These are phyloP conservation scores for Fusarium virguliforme DNA, from an alignment of 2,329 filamentous ascomycete genomes.

Conservation along the genomic window DNA sequence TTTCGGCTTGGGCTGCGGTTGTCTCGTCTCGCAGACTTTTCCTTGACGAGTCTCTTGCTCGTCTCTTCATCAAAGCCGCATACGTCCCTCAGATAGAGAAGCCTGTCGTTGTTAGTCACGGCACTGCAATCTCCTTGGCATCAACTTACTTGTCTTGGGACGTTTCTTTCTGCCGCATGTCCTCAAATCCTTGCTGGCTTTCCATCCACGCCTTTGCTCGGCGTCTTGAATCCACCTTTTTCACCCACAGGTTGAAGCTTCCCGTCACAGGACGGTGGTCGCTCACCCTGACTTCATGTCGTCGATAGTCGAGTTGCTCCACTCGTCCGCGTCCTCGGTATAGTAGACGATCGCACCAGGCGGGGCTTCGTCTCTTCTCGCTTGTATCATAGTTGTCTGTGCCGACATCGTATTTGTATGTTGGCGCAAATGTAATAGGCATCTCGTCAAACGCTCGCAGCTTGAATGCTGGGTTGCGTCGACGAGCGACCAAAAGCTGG, in stretches of 20 bases:
- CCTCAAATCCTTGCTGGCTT: slow-evolving; percentile 82
- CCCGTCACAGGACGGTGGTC: slow-evolving; percentile 96
- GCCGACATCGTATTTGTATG: slow-evolving; percentile 98
- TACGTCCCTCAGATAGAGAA: slow-evolving; percentile 66
- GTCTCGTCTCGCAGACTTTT: slow-evolving; percentile 55
- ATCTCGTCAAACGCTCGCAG: slow-evolving; percentile 92
- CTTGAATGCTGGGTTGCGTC: slow-evolving; percentile 91
- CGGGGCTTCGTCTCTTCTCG: slow-evolving; percentile 93
- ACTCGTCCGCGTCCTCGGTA: slow-evolving; percentile 87
- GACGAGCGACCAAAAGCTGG: slow-evolving; percentile 89
- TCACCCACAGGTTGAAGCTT: slow-evolving; percentile 85
- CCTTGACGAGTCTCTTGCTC: slow-evolving; percentile 64
- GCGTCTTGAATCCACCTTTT: slow-evolving; percentile 80
- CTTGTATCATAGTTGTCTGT: slow-evolving; percentile 94
- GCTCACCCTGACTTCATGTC: slow-evolving; percentile 91
- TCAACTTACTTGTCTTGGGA: slow-evolving; percentile 82
- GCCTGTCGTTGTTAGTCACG: slow-evolving; percentile 56
- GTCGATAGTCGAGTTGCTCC: slow-evolving; percentile 87
- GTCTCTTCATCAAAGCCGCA: slow-evolving; percentile 71
- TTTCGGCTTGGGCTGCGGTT: slow-evolving; percentile 50
- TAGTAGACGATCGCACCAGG: slow-evolving; percentile 96
- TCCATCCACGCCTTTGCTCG: slow-evolving; percentile 79
- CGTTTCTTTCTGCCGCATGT: slow-evolving; percentile 77
- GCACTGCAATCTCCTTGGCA: neutral
- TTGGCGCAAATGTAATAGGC: slow-evolving; percentile 92